Base-by-base conservation (phyloP, 495 filamentous ascomycete species). In the Neurospora hispaniola region DNA sequence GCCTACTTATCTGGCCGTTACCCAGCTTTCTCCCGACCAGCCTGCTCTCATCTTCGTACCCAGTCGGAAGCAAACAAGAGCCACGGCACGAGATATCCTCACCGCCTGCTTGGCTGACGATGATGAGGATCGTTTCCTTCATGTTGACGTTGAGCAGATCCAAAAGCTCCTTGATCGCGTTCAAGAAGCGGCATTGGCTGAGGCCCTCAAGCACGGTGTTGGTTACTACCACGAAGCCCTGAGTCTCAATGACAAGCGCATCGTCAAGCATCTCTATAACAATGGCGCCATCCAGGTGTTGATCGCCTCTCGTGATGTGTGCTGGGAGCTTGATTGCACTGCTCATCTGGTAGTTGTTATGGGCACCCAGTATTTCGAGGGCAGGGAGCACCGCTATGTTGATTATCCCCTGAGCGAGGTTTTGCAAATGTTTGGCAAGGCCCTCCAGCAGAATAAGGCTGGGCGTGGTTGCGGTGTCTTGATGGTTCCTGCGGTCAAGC, bases 341-440 rank as follows among this genome's bases (percentile, higher is more conserved):
- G 95, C 94, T 18, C 94, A 98, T 80, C 82, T 98, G 46, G 96
- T 98, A 9, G 88, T 98, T 43, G 90, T 98, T 31, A 98, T 98
- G 96, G 94, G 93, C 27, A 99, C 96, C n/a, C 96, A 98, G 78
- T 99, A 94, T 81, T 99, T 94, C 72, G 96, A 99, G 74, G 96
- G 96, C 20, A 89, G 93, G 73, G 96, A 99, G 78, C 96, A 99
- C 82, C 91, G 96, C 27, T 99, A 99, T 81, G 90, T 98, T 74
- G 96, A 99, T 81, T 98, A 98, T 78, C 92, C 94, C 3, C 89
- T 98, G 74, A 94, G 91, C 78, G 96, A 99, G 79, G 87, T 99
- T n/a, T 84, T 99, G n/a, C 96, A 99, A 77, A 99, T 99, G 96
- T 97, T 98, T 74, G 96, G 96, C 76, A 96, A 94, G 80, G 93